These are phyloP conservation scores for Hemileia vastatrix DNA, from an alignment of 1,284 basidiomycete species.

Conservation along the genomic window DNA sequence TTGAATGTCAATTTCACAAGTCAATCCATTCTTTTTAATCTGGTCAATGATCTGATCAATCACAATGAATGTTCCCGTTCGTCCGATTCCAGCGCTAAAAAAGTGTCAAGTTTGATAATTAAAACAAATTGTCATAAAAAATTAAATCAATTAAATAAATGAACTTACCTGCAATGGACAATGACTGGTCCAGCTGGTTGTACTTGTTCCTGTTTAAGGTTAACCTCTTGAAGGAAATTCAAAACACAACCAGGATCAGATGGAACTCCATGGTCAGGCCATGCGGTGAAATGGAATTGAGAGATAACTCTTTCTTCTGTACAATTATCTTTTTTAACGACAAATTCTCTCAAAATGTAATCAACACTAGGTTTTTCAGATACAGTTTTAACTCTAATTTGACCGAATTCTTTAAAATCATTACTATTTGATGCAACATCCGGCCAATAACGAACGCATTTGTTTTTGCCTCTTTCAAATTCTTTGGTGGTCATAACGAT, in stretches of 20 bases:
- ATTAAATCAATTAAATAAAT: too few relatives aligned
- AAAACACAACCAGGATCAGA: constrained; percentile 65
- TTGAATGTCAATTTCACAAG: too few relatives aligned
- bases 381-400: too few relatives aligned
- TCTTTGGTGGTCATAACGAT: constrained; percentile 88
- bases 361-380: too few relatives aligned
- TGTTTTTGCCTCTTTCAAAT: constrained; percentile 73
- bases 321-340: too few relatives aligned
- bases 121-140: too few relatives aligned
- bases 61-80: constrained; percentile 81
- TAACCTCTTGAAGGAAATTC: constrained; percentile 56
- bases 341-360: too few relatives aligned
- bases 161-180: constrained; percentile 43
- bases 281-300: constrained; percentile 78
- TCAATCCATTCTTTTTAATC: too few relatives aligned
- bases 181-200: constrained; percentile 44
- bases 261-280: constrained; percentile 90
- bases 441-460: constrained; percentile 92
- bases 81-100: constrained; percentile 75
- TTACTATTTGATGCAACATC: too few relatives aligned
- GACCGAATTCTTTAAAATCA: too few relatives aligned
- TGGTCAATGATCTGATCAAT: constrained; percentile 75
- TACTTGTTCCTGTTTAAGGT: constrained; percentile 53
- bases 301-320: too few relatives aligned
- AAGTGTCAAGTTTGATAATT: constrained; percentile 51